Percentiles rank a stretch among this genome's conserved stretches.
Evolutionary conservation across 164 flowering plant genomes (phyloP).

Genomic region (Protea cynaroides): DNA sequence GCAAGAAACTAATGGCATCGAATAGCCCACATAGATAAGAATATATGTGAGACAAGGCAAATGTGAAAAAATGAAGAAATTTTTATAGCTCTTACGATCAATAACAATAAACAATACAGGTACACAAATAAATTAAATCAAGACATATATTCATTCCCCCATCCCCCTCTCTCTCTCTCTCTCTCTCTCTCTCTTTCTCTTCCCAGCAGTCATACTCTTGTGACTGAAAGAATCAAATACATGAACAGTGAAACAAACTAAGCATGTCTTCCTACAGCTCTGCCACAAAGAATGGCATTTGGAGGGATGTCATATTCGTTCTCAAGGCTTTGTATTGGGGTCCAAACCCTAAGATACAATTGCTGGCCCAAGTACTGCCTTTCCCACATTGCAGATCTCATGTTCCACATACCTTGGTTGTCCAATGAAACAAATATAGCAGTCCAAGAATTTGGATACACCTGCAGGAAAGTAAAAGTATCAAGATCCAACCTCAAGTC

Average conservation of each 20-base stretch:
- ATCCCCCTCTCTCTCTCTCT: too few relatives aligned
- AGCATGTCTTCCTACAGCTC: conserved; percentile 18
- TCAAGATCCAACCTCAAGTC: not conserved
- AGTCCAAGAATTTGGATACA: conserved; percentile 48
- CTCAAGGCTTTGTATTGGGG: conserved; percentile 15
- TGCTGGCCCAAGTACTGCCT: conserved; percentile 58
- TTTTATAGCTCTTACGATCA: not conserved
- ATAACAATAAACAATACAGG: not conserved
- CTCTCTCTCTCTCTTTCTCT: not conserved
- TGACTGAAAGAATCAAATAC: conserved; percentile 5
- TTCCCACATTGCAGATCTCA: conserved; percentile 50
- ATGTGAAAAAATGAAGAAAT: not conserved
- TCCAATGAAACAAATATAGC: conserved; percentile 45
- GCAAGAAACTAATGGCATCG: too few relatives aligned
- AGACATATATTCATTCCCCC: too few relatives aligned
- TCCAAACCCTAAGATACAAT: conserved; percentile 43
- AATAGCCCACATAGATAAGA: too few relatives aligned
- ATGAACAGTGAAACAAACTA: not conserved
- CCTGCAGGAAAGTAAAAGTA: conserved; percentile 21
- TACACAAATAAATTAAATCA: not conserved
- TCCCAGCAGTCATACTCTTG: conserved; percentile 20
- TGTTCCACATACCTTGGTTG: conserved; percentile 63
- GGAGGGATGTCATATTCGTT: conserved; percentile 36
- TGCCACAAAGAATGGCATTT: conserved; percentile 38
- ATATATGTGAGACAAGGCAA: too few relatives aligned